A percentile compares a stretch with the other conserved stretches of the same genome.
These are phyloP conservation scores for Trichosporon coremiiforme DNA, from an alignment of 1,284 basidiomycete species.

Conservation along the genomic window DNA sequence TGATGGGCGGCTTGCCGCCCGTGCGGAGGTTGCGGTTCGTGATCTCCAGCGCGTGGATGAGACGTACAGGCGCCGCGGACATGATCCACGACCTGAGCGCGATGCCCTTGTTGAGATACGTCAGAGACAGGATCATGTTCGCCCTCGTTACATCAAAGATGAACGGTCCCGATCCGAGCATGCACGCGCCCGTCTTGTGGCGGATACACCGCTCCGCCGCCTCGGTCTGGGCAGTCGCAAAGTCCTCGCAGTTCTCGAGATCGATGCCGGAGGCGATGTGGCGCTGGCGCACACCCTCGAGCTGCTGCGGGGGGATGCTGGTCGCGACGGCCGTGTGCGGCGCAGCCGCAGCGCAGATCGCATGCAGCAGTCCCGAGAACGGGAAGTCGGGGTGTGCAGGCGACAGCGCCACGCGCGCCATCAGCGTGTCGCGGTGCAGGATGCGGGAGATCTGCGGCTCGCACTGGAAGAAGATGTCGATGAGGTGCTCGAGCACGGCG, in stretches of 20 bases:
- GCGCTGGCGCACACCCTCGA: constrained; percentile 36
- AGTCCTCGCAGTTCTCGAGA: constrained; percentile 46
- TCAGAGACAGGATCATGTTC: constrained; percentile 42
- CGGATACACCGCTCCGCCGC: constrained; percentile 40
- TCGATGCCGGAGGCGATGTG: constrained; percentile 37
- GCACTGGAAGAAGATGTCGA: constrained; percentile 54
- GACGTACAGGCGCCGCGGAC: constrained; percentile 36
- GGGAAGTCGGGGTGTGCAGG: constrained; percentile 56
- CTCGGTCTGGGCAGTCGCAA: constrained; percentile 47
- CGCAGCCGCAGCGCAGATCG: constrained; percentile 56
- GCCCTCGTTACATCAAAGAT: constrained; percentile 48
- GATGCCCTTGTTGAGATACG: constrained; percentile 45
- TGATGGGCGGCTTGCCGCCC: constrained; percentile 40
- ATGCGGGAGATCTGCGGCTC: constrained; percentile 52
- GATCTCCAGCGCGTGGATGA: constrained; percentile 47
- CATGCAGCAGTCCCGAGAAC: constrained; percentile 56
- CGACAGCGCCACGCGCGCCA: constrained; percentile 54
- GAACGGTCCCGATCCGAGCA: constrained; percentile 40
- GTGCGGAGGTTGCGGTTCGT: constrained; percentile 35
- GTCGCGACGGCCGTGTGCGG: constrained; percentile 53
- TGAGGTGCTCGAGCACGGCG: constrained; percentile 50
- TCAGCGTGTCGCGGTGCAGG: constrained; percentile 52
- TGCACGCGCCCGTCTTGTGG: constrained; percentile 34
- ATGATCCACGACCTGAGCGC: constrained; percentile 46
- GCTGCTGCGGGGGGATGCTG: constrained; percentile 37